A percentile compares a stretch with the other conserved stretches of the same genome.
phyloP scores from a whole-genome alignment of 176 grass and related monocot genomes.

The Aegilops sharonensis region DNA sequence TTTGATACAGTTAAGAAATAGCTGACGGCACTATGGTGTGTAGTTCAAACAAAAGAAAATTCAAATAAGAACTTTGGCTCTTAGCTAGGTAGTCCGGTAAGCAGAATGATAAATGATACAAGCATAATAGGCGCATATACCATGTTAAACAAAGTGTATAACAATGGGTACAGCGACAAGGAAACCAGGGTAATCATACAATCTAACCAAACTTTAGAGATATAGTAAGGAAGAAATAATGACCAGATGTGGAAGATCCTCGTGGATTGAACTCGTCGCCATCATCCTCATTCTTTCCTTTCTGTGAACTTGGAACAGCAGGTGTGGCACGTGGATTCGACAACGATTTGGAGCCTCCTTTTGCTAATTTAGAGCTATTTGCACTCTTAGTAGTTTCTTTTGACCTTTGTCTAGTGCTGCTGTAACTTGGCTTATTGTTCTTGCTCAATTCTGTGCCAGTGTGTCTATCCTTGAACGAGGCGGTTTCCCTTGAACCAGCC shows the following conservation, averaged over 20 bases:
- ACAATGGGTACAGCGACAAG: background rate
- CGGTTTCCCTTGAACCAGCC: conserved; percentile 27
- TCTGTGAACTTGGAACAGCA: conserved; percentile 24
- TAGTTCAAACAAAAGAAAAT: conserved; percentile 2
- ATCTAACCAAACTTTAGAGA: background rate
- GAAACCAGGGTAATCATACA: background rate
- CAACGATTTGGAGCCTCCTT: background rate
- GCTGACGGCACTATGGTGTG: background rate
- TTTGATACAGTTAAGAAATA: background rate
- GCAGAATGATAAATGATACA: background rate
- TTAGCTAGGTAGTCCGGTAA: background rate
- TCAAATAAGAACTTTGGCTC: background rate
- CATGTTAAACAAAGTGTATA: background rate
- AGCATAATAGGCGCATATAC: background rate
- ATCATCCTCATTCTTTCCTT: conserved; percentile 39
- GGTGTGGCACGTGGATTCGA: background rate
- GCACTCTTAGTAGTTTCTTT: conserved; percentile 10
- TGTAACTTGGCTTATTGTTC: conserved; percentile 20
- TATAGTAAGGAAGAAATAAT: background rate
- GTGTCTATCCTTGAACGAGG: conserved; percentile 33
- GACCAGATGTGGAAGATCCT: conserved; percentile 42
- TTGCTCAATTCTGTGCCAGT: conserved; percentile 25
- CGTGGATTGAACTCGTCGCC: conserved; percentile 65
- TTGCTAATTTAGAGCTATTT: conserved; percentile 20
- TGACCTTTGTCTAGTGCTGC: conserved; percentile 4